Base-by-base conservation (phyloP, 352 stramenopile genomes). In the Phytophthora podocarpi region DNA sequence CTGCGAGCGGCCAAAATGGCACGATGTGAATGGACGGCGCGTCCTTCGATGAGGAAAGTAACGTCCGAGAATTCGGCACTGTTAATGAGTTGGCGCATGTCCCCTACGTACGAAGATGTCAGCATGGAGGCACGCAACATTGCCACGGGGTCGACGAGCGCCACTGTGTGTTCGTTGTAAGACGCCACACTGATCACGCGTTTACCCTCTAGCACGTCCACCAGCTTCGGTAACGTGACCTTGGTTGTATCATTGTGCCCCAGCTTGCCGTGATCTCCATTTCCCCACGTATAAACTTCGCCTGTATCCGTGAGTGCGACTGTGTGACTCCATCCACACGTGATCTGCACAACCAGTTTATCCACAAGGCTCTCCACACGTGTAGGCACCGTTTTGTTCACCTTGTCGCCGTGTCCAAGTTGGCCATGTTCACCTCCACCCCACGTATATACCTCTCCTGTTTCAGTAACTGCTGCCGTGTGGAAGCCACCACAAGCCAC, bases 121-220 rank as follows among this genome's bases (percentile, higher is more conserved):
- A 95, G 68, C 54, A 93, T 72, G 15, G 80, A 91, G 16, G 86
- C 79, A 20, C 82, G 86, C n/a, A 91, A 60, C 10, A 79, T 90
- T 11, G 82, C 87, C 42, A 92, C 70, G 1, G 88, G 86, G 31
- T 96, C 87, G 30, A 94, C 91, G 2, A 99, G 78, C 23, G 93
- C 95, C 4, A 97, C 91, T 4, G 96, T 99, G 73, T 99, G 96
- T 54, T 99, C 96, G 59, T 99, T 99, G 82, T 99, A 99, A n/a
- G 93, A 98, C 20, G 96, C 95, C 8, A 99, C 89, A 26, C 89
- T 85, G n/a, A 98, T 87, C n/a, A 99, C 95, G 15, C 89, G 90
- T 66, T 98, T 97, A 30, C 84, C 73, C 23, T 96, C 81, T 1
- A 99, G 73, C 20, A 93, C 87, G 31, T 98, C 91, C 16, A 99